phyloP scores from a whole-genome alignment of 75 land plant species.

The Cryptomeria japonica region DNA sequence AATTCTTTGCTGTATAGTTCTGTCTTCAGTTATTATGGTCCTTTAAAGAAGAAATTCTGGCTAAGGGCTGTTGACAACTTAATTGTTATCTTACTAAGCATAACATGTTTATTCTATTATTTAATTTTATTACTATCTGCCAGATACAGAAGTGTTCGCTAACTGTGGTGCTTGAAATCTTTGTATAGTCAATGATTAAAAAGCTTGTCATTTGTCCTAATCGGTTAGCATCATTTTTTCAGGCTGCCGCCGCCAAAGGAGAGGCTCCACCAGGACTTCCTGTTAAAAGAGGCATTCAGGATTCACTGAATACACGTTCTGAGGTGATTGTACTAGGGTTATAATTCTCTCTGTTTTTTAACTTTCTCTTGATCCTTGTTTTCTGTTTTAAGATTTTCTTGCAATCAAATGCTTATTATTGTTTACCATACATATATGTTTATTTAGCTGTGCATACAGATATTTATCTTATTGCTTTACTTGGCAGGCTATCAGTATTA shows the following conservation, averaged over 20 bases:
- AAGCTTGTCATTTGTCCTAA: background rate
- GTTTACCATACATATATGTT: background rate
- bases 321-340: conserved; percentile 39
- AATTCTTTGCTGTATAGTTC: background rate
- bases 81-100: background rate
- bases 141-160: background rate
- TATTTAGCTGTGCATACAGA: background rate
- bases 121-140: background rate
- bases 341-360: background rate
- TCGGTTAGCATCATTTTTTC: background rate
- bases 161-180: background rate
- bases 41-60: background rate
- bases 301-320: conserved; percentile 57
- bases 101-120: background rate
- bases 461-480: conserved; percentile 7
- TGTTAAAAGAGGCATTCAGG: conserved; percentile 75
- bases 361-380: background rate
- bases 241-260: conserved; percentile 99
- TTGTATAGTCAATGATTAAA: background rate
- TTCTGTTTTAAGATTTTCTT: background rate
- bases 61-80: background rate
- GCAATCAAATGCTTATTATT: background rate
- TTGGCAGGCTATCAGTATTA: conserved; percentile 55
- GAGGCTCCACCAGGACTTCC: conserved; percentile 98
- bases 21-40: background rate